A percentile compares a stretch with the other conserved stretches of the same genome.
Evolutionary conservation across 2,329 filamentous ascomycete genomes (phyloP).

Genomic region (Pseudogymnoascus sp.): DNA sequence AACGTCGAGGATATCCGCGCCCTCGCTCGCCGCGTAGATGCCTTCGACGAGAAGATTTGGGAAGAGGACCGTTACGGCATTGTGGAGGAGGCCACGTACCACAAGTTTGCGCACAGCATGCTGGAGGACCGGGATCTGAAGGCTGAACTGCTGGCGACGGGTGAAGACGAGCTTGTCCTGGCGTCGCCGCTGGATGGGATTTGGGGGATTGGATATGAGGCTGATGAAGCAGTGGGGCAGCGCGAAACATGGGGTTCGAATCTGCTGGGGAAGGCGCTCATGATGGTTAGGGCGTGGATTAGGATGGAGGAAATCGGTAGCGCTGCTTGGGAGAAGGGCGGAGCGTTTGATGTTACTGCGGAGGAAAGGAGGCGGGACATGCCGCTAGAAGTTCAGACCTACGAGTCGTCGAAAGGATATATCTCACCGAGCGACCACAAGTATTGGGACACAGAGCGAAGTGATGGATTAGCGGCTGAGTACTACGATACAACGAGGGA

Average conservation of each 20-base stretch:
- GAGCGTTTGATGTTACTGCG: not conserved
- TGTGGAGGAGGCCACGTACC: constrained; percentile 48
- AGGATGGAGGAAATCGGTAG: constrained; percentile 29
- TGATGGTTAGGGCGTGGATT: constrained; percentile 47
- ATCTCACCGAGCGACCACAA: not conserved
- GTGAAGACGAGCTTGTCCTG: constrained; percentile 53
- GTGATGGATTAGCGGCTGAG: not conserved
- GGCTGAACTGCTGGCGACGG: constrained; percentile 46
- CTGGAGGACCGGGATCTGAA: constrained; percentile 35
- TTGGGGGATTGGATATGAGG: constrained; percentile 58
- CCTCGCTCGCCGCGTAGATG: constrained; percentile 46
- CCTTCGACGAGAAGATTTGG: constrained; percentile 47
- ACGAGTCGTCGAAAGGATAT: not conserved
- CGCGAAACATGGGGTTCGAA: constrained; percentile 54
- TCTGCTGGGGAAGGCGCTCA: constrained; percentile 53
- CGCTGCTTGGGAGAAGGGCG: constrained; percentile 16
- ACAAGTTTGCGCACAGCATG: constrained; percentile 45
- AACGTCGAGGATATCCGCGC: constrained; percentile 41
- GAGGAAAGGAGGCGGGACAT: constrained; percentile 9
- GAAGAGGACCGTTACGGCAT: constrained; percentile 41
- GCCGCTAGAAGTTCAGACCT: not conserved
- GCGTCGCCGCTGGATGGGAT: constrained; percentile 52
- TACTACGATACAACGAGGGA: not conserved
- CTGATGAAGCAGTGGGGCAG: constrained; percentile 38
- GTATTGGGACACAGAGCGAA: not conserved